Conservation (phyloP, 768 basidiomycete species). For the Lentinus brumalis region DNA sequence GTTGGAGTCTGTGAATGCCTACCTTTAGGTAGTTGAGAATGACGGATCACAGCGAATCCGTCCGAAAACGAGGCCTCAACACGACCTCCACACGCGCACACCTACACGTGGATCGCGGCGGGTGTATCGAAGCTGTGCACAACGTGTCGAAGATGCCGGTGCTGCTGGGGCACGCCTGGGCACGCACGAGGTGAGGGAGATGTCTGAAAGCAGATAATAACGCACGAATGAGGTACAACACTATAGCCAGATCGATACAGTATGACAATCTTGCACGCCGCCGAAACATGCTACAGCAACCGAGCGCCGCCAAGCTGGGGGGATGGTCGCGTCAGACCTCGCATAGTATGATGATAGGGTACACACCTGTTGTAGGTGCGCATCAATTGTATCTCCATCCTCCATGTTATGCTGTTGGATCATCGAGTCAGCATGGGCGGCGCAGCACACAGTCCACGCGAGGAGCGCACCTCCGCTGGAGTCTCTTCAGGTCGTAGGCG, state of each 20-base stretch:
- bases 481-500: constrained; percentile 52
- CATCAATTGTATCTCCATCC: constrained; percentile 65
- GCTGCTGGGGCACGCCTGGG: too few species aligned
- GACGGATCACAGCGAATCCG: neutral
- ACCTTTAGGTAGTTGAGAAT: neutral
- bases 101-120: neutral
- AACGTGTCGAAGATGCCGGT: neutral
- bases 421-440: neutral
- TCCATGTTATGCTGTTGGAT: constrained; percentile 53
- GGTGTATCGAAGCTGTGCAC: neutral
- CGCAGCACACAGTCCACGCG: neutral
- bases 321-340: neutral
- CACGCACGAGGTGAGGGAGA: too few species aligned
- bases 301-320: constrained; percentile 15
- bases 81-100: neutral
- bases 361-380: constrained; percentile 56
- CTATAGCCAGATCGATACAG: neutral
- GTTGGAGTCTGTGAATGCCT: neutral
- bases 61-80: neutral
- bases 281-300: neutral
- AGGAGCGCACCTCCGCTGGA: constrained; percentile 50
- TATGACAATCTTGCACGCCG: neutral
- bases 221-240: constrained; percentile 5
- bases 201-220: neutral
- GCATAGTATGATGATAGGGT: neutral